Base-by-base conservation (phyloP, 441 rosid genomes). In the Gossypium aridum region DNA sequence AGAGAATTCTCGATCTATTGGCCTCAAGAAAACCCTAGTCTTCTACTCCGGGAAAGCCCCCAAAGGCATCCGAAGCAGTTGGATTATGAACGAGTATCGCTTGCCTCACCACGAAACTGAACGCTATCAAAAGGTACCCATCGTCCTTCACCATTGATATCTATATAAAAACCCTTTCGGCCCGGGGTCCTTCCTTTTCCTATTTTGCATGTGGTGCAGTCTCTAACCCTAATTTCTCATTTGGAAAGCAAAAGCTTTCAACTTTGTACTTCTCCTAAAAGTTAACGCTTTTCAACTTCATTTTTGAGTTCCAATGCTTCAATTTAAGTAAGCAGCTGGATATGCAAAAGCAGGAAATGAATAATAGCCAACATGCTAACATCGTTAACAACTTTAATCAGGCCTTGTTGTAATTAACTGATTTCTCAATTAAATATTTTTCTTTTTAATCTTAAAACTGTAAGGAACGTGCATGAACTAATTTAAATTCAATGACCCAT, bases 81-180 rank as follows among this genome's bases (percentile, higher is more conserved):
- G 99, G 99, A 96, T 96, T 72, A 96, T 96, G 99, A 93, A 96
- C 74, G 98, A 96, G 87, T 96, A 96, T 68, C 94, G 99, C 39
- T 81, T 96, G 82, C 99, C 99, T 0, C 99, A 93, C 7, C 97
- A 91, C 22, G 99, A 96, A 51, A 91, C 97, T 4, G 91, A 93
- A 74, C 86, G 91, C 54, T 93, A 91, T 73, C 97, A 93, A 31
- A 96, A 96, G 99, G 99, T 93, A 83, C 12, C 8, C 4, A 45
- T 69, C 39, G 2, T 34, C 39, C 39, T 34, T 34, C 39, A 34
- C 8, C 39, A 34, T 34, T 34, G 39, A 34, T 34, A 34, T 34
- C 39, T 31, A 31, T 31, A 4, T 31, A 5, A 31, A 31, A 31
- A 31, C 7, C 37, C 37, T 6, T 6, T 6, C 1, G 39, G 8